Conservation (phyloP, 2,329 filamentous ascomycete genomes). For the Pseudonectria foliicola region DNA sequence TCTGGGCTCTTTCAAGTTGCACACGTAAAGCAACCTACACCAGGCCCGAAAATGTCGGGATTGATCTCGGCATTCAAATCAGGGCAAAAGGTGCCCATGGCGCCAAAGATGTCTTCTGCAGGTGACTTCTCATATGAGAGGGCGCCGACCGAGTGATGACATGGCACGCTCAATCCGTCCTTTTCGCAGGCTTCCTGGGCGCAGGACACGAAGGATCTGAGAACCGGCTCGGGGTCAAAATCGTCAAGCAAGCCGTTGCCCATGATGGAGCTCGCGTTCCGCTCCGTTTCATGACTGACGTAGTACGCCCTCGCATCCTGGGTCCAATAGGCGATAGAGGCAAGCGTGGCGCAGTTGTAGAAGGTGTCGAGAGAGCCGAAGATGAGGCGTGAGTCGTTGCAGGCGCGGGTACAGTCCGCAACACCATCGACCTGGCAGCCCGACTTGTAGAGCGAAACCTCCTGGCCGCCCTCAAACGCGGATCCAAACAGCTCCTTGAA, state of each 20-base stretch:
- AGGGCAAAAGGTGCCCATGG: constrained; percentile 30
- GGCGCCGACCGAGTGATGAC: constrained; percentile 20
- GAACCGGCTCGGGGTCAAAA: constrained; percentile 25
- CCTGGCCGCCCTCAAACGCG: constrained; percentile 26
- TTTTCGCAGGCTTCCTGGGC: constrained; percentile 28
- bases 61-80: constrained; percentile 31
- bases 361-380: constrained; percentile 32
- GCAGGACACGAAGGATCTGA: constrained; percentile 27
- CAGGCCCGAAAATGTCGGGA: constrained; percentile 33
- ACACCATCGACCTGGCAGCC: constrained; percentile 25
- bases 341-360: constrained; percentile 32
- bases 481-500: constrained; percentile 29
- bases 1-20: neutral
- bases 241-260: constrained; percentile 23
- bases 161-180: constrained; percentile 27
- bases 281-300: constrained; percentile 26
- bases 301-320: constrained; percentile 22
- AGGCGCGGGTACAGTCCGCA: constrained; percentile 27
- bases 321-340: constrained; percentile 29
- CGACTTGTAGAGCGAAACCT: constrained; percentile 25
- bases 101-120: constrained; percentile 25
- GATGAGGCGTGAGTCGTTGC: constrained; percentile 22
- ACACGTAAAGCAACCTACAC: constrained; percentile 19
- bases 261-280: constrained; percentile 30
- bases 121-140: constrained; percentile 20